Evolutionary conservation across 331 rosid species (phyloP), one percentile per base, ranked within the genome.

Genomic region (Spiraea crenata): DNA sequence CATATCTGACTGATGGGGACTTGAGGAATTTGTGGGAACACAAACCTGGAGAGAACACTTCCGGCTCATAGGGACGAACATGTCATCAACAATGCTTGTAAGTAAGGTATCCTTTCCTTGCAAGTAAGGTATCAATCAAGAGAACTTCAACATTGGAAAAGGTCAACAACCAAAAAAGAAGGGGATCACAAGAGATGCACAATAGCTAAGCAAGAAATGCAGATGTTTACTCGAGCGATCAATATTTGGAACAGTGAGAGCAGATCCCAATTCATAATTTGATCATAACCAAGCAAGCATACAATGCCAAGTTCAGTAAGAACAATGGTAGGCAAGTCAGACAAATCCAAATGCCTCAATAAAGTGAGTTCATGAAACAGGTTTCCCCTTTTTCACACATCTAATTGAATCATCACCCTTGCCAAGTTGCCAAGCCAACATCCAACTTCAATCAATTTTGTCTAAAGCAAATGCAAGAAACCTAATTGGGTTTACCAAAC

Each of bases 361-460:
- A 12, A 41, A 14, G 60, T 76, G 54, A 65, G 84, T 84, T 81
- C 84, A 82, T 11, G 3, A 79, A 79, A 77, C 73, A 65, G 31
- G 54, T 52, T 5, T 16, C 50, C 74, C 37, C 42, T 65, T 70
- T 82, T 82, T 82, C 86, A 82, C 82, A 56, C 89, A 82, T 87
- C 91, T 90, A 90, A 87, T 87, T 85, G 93, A 87, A 34, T 85
- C 89, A 84, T 85, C 89, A 85, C 70, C 14, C 93, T 76, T 76
- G 84, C 81, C 57, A 80, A 65, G 25, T 76, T 76, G 84, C 81
- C 57, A 80, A 65, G 25, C 69, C 34, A 51, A 49, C 4, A 51
- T 19, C 51, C n/a, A 34, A 40, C 58, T 35, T 5, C 12, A 67
- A 47, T 6, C 6, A 40, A 48, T 4, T 4, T n/a, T 20, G 55